A percentile compares a stretch with the other conserved stretches of the same genome.
Conservation (phyloP, 2,329 filamentous ascomycete species). For the Chrysoporthe cubensis region DNA sequence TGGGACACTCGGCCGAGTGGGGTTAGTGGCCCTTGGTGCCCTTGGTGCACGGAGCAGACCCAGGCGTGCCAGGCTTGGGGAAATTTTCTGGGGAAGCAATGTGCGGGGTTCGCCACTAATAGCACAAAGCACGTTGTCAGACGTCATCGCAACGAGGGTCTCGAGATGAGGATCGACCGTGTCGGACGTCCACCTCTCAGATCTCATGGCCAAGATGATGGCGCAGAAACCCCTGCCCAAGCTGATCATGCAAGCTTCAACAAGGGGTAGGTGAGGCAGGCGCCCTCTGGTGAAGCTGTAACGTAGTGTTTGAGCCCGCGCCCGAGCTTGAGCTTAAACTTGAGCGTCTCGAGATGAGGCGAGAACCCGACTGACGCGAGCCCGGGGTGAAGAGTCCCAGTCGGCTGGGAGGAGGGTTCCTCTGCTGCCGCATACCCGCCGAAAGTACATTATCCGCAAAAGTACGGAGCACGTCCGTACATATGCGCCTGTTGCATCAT, state of each 20-base stretch:
- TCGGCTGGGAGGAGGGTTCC: no score
- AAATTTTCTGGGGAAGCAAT: background rate
- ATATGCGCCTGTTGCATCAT: background rate
- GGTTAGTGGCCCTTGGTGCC: no score
- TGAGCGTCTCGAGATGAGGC: no score
- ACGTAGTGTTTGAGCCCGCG: background rate
- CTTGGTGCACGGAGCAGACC: no score
- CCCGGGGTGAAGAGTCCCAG: no score
- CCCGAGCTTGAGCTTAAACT: no score
- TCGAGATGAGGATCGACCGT: constrained; percentile 8
- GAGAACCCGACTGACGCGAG: no score
- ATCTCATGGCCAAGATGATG: background rate
- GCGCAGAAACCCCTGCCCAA: background rate
- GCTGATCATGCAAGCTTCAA: background rate
- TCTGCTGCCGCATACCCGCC: background rate
- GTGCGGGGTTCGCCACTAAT: background rate
- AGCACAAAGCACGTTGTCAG: background rate
- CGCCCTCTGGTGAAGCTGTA: background rate
- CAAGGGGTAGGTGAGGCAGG: background rate
- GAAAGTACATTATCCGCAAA: background rate
- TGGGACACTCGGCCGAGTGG: background rate
- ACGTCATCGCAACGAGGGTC: background rate
- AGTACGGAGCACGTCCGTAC: background rate
- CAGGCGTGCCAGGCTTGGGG: no score
- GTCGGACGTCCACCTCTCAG: background rate